Evolutionary conservation across 2,329 filamentous ascomycete genomes (phyloP), one percentile per base, ranked within the genome.

Genomic region (Parastagonospora nodorum): DNA sequence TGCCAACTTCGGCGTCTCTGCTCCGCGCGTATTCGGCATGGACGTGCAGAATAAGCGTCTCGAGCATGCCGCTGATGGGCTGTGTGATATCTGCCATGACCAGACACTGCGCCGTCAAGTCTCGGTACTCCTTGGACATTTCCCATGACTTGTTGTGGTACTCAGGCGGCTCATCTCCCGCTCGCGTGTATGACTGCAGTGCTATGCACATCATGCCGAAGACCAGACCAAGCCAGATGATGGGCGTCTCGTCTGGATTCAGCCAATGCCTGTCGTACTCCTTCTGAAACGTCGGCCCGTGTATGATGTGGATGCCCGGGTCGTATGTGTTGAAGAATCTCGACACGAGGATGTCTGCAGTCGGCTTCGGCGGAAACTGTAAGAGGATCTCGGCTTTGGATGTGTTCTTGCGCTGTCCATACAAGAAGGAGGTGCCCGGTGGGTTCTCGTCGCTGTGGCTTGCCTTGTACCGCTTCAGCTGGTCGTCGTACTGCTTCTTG

Each of bases 241-340:
- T 78, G 1, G 86, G 83, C 4, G 88, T 87, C 60, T 88, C 88
- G 11, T 82, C 82, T 0, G 90, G 89, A 62, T 88, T 85, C 63
- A 86, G 77, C 89, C 89, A 93, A 67, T 87, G 83, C 55, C 77
- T 77, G 56, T 86, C 83, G 61, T 87, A 88, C 71, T 86, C 75
- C 40, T 72, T 73, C 66, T 93, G 86, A 65, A 97, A 97, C 0
- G 90, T 92, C 9, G 92, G 92, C 0, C 87, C 87, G 51, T 80
- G 77, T 47, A 81, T 77, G 49, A 81, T 80, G 49, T 80, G 82
- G 43, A 84, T 82, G 27, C 82, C 81, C 11, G 84, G 85, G 60
- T 87, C 85, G 60, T 84, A 85, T 27, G 89, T 93, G 69, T 93
- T 93, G 78, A 97, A 97, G 69, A 95, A 99, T 53, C 93, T 86